Conservation (phyloP, 1,284 basidiomycete genomes). For the Hypsizygus ulmarius region DNA sequence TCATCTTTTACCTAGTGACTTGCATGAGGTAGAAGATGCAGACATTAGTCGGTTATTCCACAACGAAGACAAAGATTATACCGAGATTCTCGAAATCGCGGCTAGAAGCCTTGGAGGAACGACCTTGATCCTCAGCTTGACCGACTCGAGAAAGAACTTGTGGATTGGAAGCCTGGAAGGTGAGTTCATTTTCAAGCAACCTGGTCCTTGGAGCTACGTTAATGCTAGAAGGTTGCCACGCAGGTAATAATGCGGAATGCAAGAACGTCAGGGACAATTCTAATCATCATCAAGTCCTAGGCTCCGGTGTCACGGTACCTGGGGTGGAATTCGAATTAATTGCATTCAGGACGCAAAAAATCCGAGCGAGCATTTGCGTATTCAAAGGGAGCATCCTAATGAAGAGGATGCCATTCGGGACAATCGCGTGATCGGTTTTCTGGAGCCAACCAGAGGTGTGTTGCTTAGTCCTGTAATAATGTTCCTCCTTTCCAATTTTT, state of each 20-base stretch:
- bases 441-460: conserved; percentile 59
- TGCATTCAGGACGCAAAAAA: conserved; percentile 49
- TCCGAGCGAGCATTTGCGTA: conserved; percentile 40
- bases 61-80: conserved; percentile 22
- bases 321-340: conserved; percentile 33
- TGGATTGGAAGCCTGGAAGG: conserved; percentile 58
- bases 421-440: conserved; percentile 52
- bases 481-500: not conserved
- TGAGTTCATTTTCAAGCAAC: conserved; percentile 18
- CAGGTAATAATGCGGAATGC: conserved; percentile 36
- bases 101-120: conserved; percentile 50
- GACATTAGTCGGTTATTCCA: conserved; percentile 17
- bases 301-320: conserved; percentile 31
- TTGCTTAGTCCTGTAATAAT: not conserved
- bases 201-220: not conserved
- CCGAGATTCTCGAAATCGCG: conserved; percentile 22
- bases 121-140: conserved; percentile 49
- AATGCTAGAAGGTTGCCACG: conserved; percentile 40
- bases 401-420: conserved; percentile 42
- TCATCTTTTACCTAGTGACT: conserved; percentile 39
- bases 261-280: not conserved
- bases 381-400: conserved; percentile 47
- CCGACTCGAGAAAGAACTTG: conserved; percentile 46
- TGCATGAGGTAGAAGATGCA: conserved; percentile 13
- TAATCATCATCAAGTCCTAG: conserved; percentile 36